Evolutionary conservation across 106 monocot genomes (phyloP), one percentile per base, ranked within the genome.

Genomic region (Gastrodia elata): DNA sequence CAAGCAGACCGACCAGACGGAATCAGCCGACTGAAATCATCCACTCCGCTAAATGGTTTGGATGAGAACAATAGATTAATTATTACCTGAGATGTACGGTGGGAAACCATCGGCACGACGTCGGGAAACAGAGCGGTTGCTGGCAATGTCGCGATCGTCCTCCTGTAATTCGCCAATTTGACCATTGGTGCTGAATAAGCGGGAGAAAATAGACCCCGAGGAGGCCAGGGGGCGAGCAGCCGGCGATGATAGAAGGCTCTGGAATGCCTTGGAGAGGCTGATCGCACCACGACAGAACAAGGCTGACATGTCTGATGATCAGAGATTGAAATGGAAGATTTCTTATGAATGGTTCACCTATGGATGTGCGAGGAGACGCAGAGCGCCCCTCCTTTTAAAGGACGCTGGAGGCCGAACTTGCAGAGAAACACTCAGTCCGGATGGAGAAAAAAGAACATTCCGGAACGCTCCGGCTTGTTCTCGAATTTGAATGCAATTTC

Each of bases 31-130:
- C 22, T 24, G 14, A 30, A 11, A 36, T 9, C 6, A 67, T 67
- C 10, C 4, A 0, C n/a, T n/a, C n/a, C n/a, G n/a, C n/a, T n/a
- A n/a, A n/a, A n/a, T n/a, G 40, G 10, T 26, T 39, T 39, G 28
- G 1, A 8, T 9, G 72, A 76, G 59, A 37, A 11, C 25, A 75
- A 46, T 38, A 43, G 65, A 74, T 68, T 46, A 78, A 74, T 68
- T 46, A 78, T 67, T 78, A 87, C 86, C 83, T 22, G 86, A 75
- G 57, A 87, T 56, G 28, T 77, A 38, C 37, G 25, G 27, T 24
- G 73, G 79, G 49, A 73, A 79, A 32, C 57, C 59, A 13, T 39
- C 64, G 15, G 24, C 38, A 4, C 77, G 38, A 15, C 80, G 80
- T 8, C 83, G 80, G n/a, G 27, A 8, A 37, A 64, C 48, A 27